A percentile compares a stretch with the other conserved stretches of the same genome.
Conservation (phyloP, 2,329 filamentous ascomycete genomes). For the Emergomyces pasteurianus region DNA sequence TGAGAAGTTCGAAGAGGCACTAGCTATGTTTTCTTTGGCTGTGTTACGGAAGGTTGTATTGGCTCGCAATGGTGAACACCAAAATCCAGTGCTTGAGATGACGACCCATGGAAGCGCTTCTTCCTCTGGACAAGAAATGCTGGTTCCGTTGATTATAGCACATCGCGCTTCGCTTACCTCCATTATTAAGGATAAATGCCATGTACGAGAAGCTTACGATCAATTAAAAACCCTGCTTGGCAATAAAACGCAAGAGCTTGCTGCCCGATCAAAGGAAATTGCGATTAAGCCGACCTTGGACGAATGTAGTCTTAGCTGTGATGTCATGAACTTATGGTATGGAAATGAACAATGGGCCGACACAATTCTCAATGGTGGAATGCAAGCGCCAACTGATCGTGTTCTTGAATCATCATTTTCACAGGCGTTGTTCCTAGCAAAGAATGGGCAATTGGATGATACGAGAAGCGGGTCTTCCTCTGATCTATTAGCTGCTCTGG, state of each 20-base stretch:
- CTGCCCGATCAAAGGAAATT: conserved; percentile 17
- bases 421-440: conserved; percentile 57
- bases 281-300: conserved; percentile 24
- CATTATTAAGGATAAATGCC: conserved; percentile 48
- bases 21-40: conserved; percentile 70
- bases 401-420: conserved; percentile 58
- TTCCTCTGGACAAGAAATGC: conserved; percentile 22
- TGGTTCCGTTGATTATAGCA: conserved; percentile 59
- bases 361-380: conserved; percentile 56
- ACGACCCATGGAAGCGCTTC: conserved; percentile 39
- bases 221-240: conserved; percentile 55
- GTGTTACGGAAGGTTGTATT: conserved; percentile 56
- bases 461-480: conserved; percentile 13
- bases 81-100: conserved; percentile 2
- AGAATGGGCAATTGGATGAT: conserved; percentile 43
- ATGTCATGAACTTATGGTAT: conserved; percentile 60
- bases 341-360: conserved; percentile 65
- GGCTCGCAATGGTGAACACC: conserved; percentile 23
- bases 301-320: conserved; percentile 36
- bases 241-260: conserved; percentile 48
- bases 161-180: conserved; percentile 57
- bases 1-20: conserved; percentile 75
- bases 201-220: conserved; percentile 45
- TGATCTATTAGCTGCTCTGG: conserved; percentile 53
- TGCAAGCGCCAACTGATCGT: conserved; percentile 43